Conservation (phyloP, 2,329 filamentous ascomycete genomes). For the Chrysoporthe puriensis region DNA sequence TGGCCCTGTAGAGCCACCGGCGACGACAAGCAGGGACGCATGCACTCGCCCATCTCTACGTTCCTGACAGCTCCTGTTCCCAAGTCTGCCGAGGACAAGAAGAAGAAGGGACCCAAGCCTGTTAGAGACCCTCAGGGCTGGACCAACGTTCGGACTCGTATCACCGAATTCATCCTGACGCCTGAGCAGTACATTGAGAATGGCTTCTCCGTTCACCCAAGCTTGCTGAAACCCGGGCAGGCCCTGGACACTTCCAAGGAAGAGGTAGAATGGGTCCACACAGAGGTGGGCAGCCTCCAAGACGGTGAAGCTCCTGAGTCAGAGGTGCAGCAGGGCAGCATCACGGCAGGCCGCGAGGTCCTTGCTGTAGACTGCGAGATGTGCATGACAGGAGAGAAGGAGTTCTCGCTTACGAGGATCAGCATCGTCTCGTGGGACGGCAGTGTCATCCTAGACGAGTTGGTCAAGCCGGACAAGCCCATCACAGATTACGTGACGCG, state of each 20-base stretch:
- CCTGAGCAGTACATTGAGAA: constrained; percentile 78
- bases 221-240: constrained; percentile 65
- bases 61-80: constrained; percentile 78
- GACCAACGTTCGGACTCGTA: constrained; percentile 76
- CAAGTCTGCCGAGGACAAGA: constrained; percentile 70
- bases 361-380: constrained; percentile 95
- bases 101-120: constrained; percentile 58
- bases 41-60: constrained; percentile 85
- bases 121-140: constrained; percentile 67
- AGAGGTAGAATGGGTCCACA: constrained; percentile 82
- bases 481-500: constrained; percentile 91
- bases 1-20: constrained; percentile 91
- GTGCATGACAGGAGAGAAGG: constrained; percentile 82
- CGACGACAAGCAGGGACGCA: constrained; percentile 76
- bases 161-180: constrained; percentile 77
- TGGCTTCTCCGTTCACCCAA: constrained; percentile 83
- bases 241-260: constrained; percentile 55
- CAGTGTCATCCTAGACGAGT: constrained; percentile 78
- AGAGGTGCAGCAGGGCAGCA: constrained; percentile 77
- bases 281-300: constrained; percentile 65
- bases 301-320: constrained; percentile 70
- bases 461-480: constrained; percentile 87
- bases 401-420: constrained; percentile 85
- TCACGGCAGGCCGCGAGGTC: constrained; percentile 80
- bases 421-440: constrained; percentile 88